Conservation (phyloP, 2,329 filamentous ascomycete genomes). For the Cordyceps farinosa region DNA sequence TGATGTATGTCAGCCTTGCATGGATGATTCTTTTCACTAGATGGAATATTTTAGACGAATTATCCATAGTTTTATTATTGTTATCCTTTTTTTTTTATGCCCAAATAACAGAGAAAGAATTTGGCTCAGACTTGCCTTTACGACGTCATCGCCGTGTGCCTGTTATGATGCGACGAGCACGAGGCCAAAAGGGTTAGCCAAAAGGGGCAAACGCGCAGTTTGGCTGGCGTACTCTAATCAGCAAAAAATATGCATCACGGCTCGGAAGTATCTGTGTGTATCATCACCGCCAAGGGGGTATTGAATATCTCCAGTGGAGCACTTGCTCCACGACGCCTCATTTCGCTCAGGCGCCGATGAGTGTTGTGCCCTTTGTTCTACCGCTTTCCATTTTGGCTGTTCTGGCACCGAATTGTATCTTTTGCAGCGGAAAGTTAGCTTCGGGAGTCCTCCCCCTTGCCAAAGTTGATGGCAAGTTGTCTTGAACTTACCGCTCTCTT, state of each 20-base stretch:
- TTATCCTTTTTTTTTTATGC: too few relatives aligned
- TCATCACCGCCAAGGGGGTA: conserved; percentile 58
- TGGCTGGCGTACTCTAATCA: conserved; percentile 7
- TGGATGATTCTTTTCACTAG: too few relatives aligned
- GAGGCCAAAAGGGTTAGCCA: conserved; percentile 43
- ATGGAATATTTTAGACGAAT: too few relatives aligned
- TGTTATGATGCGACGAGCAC: conserved; percentile 24
- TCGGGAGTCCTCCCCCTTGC: background rate
- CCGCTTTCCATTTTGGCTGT: conserved; percentile 79
- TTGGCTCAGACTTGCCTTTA: conserved; percentile 66
- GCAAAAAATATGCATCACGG: conserved; percentile 26
- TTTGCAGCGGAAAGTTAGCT: conserved; percentile 1
- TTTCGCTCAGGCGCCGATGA: conserved; percentile 34
- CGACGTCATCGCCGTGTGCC: conserved; percentile 44
- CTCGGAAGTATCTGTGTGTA: conserved; percentile 72
- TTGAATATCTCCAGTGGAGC: background rate
- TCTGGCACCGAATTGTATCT: conserved; percentile 79
- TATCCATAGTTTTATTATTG: too few relatives aligned
- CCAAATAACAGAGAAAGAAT: background rate
- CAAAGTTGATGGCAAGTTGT: background rate
- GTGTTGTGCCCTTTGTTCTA: conserved; percentile 64
- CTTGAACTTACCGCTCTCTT: conserved; percentile 70
- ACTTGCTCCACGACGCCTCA: background rate
- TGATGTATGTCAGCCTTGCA: background rate
- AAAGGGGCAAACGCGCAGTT: conserved; percentile 47